phyloP scores from a whole-genome alignment of 208 protist genomes.

The Phytomonas sp. region DNA sequence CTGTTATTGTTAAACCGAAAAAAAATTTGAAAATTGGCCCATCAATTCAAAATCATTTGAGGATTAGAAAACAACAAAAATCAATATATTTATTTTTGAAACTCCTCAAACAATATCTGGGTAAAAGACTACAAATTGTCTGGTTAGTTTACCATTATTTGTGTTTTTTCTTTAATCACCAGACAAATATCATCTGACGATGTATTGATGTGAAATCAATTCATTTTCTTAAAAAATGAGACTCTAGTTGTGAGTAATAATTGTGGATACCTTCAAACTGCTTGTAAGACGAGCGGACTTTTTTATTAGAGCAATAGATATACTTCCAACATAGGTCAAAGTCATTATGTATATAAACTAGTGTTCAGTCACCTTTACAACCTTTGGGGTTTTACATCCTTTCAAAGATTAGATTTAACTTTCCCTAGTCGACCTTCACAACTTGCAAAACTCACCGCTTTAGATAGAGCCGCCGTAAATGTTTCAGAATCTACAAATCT shows the following conservation, averaged over 20 bases:
- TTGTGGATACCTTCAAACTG: background rate
- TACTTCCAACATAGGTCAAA: background rate
- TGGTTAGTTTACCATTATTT: background rate
- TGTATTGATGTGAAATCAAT: background rate
- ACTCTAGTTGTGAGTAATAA: background rate
- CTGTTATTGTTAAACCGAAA: background rate
- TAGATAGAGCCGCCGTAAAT: background rate
- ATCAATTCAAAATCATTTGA: background rate
- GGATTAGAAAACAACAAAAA: background rate
- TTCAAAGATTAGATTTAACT: background rate
- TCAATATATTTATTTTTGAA: background rate
- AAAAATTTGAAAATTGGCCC: background rate
- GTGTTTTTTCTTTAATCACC: background rate
- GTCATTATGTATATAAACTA: background rate
- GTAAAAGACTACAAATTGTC: background rate
- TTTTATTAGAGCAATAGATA: background rate
- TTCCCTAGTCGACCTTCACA: background rate
- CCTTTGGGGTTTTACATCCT: background rate
- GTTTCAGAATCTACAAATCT: background rate
- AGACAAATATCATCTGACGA: background rate
- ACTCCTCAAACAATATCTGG: background rate
- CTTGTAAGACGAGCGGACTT: background rate
- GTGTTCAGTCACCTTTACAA: background rate
- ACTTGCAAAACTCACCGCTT: background rate
- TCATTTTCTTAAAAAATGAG: background rate